Base-by-base conservation (phyloP, 768 basidiomycete species). In the Suillus hirtellus region DNA sequence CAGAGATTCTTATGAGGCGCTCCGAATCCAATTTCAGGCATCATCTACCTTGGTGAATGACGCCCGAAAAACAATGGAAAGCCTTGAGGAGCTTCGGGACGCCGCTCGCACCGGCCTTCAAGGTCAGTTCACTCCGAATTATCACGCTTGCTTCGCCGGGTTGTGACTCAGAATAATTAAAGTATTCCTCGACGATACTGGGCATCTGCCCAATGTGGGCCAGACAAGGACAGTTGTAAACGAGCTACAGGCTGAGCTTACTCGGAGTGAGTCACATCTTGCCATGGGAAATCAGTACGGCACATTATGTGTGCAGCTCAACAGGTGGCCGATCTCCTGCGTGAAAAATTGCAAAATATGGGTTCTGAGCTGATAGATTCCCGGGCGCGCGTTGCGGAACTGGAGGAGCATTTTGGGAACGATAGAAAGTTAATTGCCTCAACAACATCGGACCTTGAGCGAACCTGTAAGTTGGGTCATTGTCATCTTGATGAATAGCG, bases 291-390 rank as follows among this genome's bases (percentile, higher is more conserved):
- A 44, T 52, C 38, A 42, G 19, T 40, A 42, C 58, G 49, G 64
- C 65, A 56, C 24, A 43, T 63, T 24, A n/a, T 62, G 64, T 63
- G 62, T 60, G 52, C 43, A 83, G 82, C 80, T n/a, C 76, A 80
- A 62, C 80, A 83, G 70, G 82, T 83, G 44, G 74, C 78, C 35
- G 80, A 82, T 58, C 67, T 83, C n/a, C 74, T 83, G 6, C 81
- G 82, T 15, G 80, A 82, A 56, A 80, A 80, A 63, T 69, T 83
- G 4, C 76, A 80, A 46, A 71, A 70, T 21, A 75, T 81, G 65
- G 77, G 79, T 14, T 69, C 76, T 7, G 80, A 82, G 44, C 66
- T 83, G 3, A 71, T 76, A n/a, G 81, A 82, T 64, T 75, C 80
- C 1, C 80, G 75, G 61, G 67, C 69, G 46, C 79, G 78, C 11